Base-by-base conservation (phyloP, 2,329 filamentous ascomycete species). In the Alternaria consortialis region DNA sequence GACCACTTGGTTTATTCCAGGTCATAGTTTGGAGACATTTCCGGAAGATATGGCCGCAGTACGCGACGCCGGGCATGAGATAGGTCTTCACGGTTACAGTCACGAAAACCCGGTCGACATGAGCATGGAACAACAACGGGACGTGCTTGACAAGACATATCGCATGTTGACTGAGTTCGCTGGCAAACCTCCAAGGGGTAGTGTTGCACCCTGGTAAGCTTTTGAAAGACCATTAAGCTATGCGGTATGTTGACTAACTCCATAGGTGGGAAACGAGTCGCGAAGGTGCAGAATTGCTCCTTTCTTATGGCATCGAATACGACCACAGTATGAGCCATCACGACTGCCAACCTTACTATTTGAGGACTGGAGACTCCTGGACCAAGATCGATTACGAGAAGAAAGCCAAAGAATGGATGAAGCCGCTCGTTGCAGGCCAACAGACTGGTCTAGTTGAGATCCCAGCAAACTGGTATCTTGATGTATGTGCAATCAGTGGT, bases 101-200 rank as follows among this genome's bases (percentile, higher is more conserved):
- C 89, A 92, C 66, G 90, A 92, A 75, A 91, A 92, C 66, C 89
- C 90, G 0, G 82, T 81, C 1, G 85, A 88, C 56, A 91, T 92
- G 89, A 90, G 84, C 0, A 69, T 90, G 1, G 89, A 92, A 73
- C 90, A 93, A 79, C 90, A 93, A 75, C 84, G 84, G 4, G 88
- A 90, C 57, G 88, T 93, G n/a, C 83, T 93, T 2, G 87, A 90
- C 67, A 91, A 91, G 77, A 91, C 89, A n/a, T 91, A 88, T 70
- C 83, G 84, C n/a, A 83, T 92, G 76, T 83, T 92, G 42, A 91
- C 87, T 0, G 87, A 90, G 0, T 90, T 93, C 69, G 85, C 84
- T 39, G 73, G 90, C 5, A 92, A 91, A 78, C 88, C 88, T 1
- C 91, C 91, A 0, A 81, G 89, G 1, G 91, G 91, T 0, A 90